Conservation (phyloP, 2,329 filamentous ascomycete species). For the Fusarium penzigii region DNA sequence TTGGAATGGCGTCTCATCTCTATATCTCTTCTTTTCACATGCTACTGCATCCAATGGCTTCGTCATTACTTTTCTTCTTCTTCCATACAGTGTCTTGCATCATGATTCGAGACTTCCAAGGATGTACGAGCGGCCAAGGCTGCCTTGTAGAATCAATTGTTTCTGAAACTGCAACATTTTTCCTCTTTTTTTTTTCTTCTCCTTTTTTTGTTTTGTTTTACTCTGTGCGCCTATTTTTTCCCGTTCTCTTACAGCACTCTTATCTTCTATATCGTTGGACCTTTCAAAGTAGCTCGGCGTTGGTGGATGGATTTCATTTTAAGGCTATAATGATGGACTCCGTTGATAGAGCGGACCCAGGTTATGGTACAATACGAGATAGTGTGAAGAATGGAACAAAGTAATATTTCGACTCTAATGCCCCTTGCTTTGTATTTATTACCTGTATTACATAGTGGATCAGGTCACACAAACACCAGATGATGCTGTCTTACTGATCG, state of each 20-base stretch:
- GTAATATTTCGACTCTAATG: too few relatives aligned
- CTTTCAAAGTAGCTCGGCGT: slow-evolving; percentile 30
- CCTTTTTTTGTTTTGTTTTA: slow-evolving; percentile 3
- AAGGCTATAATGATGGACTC: slow-evolving; percentile 6
- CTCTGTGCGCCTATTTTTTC: background rate
- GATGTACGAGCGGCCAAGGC: too few relatives aligned
- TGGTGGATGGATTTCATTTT: slow-evolving; percentile 27
- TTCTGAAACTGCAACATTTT: slow-evolving; percentile 10
- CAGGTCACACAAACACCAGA: too few relatives aligned
- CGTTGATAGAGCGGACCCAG: slow-evolving; percentile 9
- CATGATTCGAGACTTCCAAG: too few relatives aligned
- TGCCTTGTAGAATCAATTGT: too few relatives aligned
- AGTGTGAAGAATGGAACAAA: slow-evolving; percentile 7
- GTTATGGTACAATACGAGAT: slow-evolving; percentile 21
- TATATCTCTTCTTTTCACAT: slow-evolving; percentile 6
- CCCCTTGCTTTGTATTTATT: too few relatives aligned
- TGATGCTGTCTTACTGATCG: too few relatives aligned
- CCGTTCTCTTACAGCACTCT: background rate
- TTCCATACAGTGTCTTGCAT: too few relatives aligned
- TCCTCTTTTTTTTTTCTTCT: slow-evolving; percentile 7
- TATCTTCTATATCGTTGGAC: too few relatives aligned
- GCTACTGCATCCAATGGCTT: too few relatives aligned
- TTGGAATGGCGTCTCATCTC: slow-evolving; percentile 12
- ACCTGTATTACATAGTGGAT: too few relatives aligned
- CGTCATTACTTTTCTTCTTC: too few relatives aligned